Evolutionary conservation across 1,284 basidiomycete genomes (phyloP), one percentile per base, ranked within the genome.

Genomic region (Mixia osmundae): DNA sequence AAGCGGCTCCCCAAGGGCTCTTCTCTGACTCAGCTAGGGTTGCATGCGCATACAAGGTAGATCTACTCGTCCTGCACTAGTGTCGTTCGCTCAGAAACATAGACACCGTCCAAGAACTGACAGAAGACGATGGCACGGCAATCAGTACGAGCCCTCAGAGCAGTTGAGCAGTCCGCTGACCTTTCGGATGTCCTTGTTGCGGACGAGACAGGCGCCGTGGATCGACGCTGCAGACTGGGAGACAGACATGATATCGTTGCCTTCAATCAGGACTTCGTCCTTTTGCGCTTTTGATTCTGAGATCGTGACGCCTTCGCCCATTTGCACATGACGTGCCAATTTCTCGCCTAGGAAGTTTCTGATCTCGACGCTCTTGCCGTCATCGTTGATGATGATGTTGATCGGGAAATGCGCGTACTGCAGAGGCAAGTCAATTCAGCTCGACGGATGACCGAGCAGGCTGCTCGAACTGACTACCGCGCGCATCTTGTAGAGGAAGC

Each of bases 401-500:
- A 99, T 94, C 48, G 91, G 91, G 70, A 99, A 99, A 70, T 99
- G 91, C 54, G 91, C 91, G 59, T 97, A 99, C 42, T 97, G 91
- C 25, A 87, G 51, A 37, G 57, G 50, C 54, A 56, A n/a, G n/a
- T n/a, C n/a, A n/a, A n/a, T n/a, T 55, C 18, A 9, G 29, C 10
- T n/a, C 25, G 10, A 10, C 10, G n/a, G 25, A 26, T 10, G 25
- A 26, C n/a, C 10, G 10, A 10, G 25, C n/a, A 10, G n/a, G 25
- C 10, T n/a, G n/a, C 25, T 10, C n/a, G 25, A 10, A 10, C n/a
- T 10, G 29, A 8, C 7, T 8, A 8, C 9, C 8, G 9, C 68
- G 54, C 82, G 78, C 83, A 94, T 89, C 76, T 97, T 97, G 73
- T 99, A 99, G 56, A 76, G 73, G 75, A 95, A 97, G 46, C 89